Evolutionary conservation across 345 rosid species (phyloP).

Genomic region (Streptanthus diversifolius): DNA sequence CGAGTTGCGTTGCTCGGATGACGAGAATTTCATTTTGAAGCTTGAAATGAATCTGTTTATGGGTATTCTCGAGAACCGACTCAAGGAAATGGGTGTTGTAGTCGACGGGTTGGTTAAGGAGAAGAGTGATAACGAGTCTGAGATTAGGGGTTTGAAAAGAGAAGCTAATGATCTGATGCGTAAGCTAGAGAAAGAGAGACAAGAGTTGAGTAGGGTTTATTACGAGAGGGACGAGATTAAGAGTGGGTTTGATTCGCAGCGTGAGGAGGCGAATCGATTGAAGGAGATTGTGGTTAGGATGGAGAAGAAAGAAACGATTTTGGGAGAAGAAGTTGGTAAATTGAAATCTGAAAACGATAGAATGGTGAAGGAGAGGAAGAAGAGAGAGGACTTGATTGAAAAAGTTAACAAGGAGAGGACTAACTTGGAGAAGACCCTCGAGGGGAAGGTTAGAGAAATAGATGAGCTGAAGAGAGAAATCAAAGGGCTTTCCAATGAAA

Average conservation of each 20-base stretch:
- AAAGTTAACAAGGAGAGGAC: conserved; percentile 33
- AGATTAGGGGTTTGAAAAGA: conserved; percentile 42
- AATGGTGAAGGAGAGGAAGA: conserved; percentile 38
- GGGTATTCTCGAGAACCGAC: conserved; percentile 43
- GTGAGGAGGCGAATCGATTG: conserved; percentile 39
- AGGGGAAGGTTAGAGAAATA: conserved; percentile 28
- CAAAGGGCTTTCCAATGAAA: conserved; percentile 37
- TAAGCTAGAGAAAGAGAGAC: conserved; percentile 44
- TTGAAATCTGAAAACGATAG: conserved; percentile 32
- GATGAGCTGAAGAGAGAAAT: conserved; percentile 40
- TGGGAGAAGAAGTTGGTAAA: conserved; percentile 42
- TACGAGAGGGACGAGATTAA: conserved; percentile 50
- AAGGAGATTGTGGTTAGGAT: conserved; percentile 37
- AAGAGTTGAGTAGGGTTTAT: conserved; percentile 28
- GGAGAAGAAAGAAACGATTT: conserved; percentile 34
- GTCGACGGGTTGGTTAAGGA: conserved; percentile 35
- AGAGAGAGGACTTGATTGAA: conserved; percentile 30
- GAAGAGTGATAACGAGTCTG: conserved; percentile 41
- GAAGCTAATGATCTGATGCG: conserved; percentile 36
- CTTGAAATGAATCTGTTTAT: conserved; percentile 45
- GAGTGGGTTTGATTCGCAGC: conserved; percentile 36
- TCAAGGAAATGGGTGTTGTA: conserved; percentile 40
- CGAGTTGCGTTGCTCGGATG: conserved; percentile 38
- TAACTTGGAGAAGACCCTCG: conserved; percentile 36
- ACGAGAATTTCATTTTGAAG: conserved; percentile 42